These are phyloP conservation scores for Solanum pinnatisectum DNA, from an alignment of 257 asterid species.

Conservation along the genomic window DNA sequence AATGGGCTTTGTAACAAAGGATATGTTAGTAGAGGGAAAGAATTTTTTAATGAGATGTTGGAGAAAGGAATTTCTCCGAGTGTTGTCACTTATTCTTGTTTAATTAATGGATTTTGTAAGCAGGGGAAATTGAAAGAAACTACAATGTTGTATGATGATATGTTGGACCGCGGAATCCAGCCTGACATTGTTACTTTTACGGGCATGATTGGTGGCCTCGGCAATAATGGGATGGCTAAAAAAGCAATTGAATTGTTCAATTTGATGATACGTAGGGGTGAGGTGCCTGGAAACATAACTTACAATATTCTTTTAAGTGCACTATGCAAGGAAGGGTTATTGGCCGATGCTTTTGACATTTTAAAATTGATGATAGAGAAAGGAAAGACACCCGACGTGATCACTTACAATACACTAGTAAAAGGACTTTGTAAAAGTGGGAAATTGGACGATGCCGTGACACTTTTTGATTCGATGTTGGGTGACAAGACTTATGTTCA, in stretches of 20 bases:
- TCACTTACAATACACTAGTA: conserved; percentile 45
- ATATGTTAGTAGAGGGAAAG: conserved; percentile 37
- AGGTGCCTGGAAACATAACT: conserved; percentile 36
- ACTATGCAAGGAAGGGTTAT: conserved; percentile 42
- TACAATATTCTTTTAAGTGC: conserved; percentile 48
- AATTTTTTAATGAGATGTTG: conserved; percentile 41
- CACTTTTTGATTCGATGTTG: conserved; percentile 41
- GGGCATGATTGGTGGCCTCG: conserved; percentile 47
- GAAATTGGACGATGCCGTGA: conserved; percentile 38
- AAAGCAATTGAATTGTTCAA: conserved; percentile 48
- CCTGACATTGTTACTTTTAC: conserved; percentile 53
- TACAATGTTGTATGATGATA: conserved; percentile 35
- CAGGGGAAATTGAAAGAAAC: conserved; percentile 47
- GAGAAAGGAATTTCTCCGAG: conserved; percentile 43
- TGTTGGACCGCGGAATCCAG: conserved; percentile 39
- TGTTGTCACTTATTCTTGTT: conserved; percentile 43
- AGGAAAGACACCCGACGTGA: conserved; percentile 37
- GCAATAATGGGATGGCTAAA: conserved; percentile 30
- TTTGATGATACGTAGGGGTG: conserved; percentile 50
- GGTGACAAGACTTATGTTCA: conserved; percentile 17
- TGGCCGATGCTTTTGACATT: conserved; percentile 38
- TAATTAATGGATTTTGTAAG: conserved; percentile 46
- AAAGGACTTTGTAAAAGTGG: conserved; percentile 46
- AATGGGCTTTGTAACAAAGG: conserved; percentile 43
- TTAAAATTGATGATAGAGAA: conserved; percentile 44